Percentiles rank a stretch among this genome's conserved stretches.
Conservation (phyloP, 805 yeast species). For the Lachancea fermentati region DNA sequence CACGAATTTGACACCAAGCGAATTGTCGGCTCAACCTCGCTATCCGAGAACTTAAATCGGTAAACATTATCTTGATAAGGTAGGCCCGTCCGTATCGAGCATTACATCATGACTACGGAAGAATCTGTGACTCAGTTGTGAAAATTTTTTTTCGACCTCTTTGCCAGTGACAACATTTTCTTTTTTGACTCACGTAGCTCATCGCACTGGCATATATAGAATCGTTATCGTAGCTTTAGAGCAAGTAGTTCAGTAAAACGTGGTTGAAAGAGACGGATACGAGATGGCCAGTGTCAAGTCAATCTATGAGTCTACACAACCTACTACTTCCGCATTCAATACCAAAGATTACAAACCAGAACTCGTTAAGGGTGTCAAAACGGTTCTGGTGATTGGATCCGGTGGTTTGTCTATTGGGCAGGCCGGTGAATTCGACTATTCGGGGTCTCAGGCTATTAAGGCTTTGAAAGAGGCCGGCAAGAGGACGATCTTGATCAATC, state of each 20-base stretch:
- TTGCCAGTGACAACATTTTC: not conserved
- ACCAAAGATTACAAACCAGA: constrained; percentile 27
- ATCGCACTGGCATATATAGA: not conserved
- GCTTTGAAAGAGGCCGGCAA: constrained; percentile 89
- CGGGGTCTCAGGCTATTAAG: constrained; percentile 96
- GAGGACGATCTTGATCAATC: constrained; percentile 80
- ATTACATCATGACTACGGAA: not conserved
- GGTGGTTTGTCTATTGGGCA: constrained; percentile 97
- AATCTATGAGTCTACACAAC: constrained; percentile 26
- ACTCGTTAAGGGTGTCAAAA: constrained; percentile 28
- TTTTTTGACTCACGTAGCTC: not conserved
- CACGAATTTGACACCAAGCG: too few species aligned
- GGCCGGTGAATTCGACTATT: constrained; percentile 97
- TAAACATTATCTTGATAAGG: not conserved
- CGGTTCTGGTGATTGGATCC: constrained; percentile 87
- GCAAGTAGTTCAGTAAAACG: too few species aligned
- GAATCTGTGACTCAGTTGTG: not conserved
- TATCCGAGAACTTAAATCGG: not conserved
- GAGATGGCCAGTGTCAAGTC: constrained; percentile 17
- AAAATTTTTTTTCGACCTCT: not conserved
- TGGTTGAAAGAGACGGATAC: too few species aligned
- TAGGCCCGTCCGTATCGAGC: not conserved
- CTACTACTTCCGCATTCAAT: constrained; percentile 30
- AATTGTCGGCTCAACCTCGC: not conserved
- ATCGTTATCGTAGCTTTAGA: too few species aligned